phyloP scores from a whole-genome alignment of 257 asterid genomes.

The Nyctanthes arbortristis region DNA sequence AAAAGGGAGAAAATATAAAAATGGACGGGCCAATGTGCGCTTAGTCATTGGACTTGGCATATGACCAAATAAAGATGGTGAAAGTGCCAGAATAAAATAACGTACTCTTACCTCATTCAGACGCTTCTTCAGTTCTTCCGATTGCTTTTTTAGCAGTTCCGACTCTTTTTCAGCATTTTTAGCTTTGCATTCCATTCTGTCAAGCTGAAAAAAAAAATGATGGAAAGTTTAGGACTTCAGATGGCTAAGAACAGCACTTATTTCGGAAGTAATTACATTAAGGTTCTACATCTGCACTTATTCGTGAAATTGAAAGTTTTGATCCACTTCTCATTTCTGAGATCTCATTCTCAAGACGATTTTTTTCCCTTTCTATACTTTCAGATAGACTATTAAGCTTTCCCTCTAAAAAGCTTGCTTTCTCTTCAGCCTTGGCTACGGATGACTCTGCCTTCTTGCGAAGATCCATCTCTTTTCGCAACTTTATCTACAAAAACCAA shows the following conservation, averaged over 20 bases:
- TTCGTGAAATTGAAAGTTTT: conserved; percentile 68
- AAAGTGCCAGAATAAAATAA: conserved; percentile 11
- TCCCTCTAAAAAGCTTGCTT: conserved; percentile 63
- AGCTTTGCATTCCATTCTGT: conserved; percentile 85
- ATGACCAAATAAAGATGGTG: conserved; percentile 5
- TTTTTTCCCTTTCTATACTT: conserved; percentile 70
- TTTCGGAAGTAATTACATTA: conserved; percentile 14
- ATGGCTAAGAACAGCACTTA: conserved; percentile 14
- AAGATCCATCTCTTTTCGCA: conserved; percentile 66
- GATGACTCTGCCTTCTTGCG: conserved; percentile 77
- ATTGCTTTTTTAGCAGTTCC: conserved; percentile 56
- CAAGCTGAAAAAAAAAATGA: conserved; percentile 55
- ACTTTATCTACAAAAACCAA: conserved; percentile 58
- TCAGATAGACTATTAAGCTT: conserved; percentile 61
- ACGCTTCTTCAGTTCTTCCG: conserved; percentile 60
- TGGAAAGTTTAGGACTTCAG: conserved; percentile 24
- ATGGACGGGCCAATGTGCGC: not conserved
- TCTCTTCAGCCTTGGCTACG: conserved; percentile 80
- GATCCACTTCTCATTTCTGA: conserved; percentile 80
- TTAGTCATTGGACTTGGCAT: not conserved
- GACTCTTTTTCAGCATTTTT: conserved; percentile 83
- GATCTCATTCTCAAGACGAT: conserved; percentile 74
- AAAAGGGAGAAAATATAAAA: not conserved
- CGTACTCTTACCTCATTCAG: conserved; percentile 60
- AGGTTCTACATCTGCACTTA: conserved; percentile 72